Base-by-base conservation (phyloP, 2,329 filamentous ascomycete genomes). In the Penicillium rolfsii region DNA sequence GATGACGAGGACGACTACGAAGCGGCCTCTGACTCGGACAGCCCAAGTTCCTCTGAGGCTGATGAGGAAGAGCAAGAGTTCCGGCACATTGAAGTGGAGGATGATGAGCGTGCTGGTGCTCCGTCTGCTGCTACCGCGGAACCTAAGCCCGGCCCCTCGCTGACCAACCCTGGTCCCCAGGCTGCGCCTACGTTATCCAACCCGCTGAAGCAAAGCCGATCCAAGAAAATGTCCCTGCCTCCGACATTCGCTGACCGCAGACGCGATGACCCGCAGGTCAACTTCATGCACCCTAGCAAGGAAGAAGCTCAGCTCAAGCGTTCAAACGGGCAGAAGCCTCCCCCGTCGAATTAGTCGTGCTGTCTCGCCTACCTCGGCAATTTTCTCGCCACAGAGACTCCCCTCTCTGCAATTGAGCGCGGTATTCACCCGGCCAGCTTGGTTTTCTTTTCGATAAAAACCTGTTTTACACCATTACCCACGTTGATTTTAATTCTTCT, bases 1-100 rank as follows among this genome's bases (percentile, higher is more conserved):
- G 90, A 93, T 75, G 89, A 92, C 71, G 71, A 70, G 35, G 89
- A 89, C 68, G 90, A 92, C 72, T 91, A 90, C 70, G 89, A 90
- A 67, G 88, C 72, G 14, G 77, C 89, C 58, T 91, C 88, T 1
- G 87, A 89, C 49, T 89, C 86, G 0, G 81, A 82, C 46, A 88
- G 86, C 4, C 75, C 79, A 1, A 76, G 74, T 52, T 80, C 80
- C 5, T 82, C 79, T 3, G 78, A 79, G 40, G 76, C 76, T 16
- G 78, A 85, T 40, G 87, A 87, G 28, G 81, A 85, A n/a, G 85
- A 85, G 26, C 73, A 78, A 19, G 73, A 79, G 22, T 77, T 79
- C 52, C 71, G 77, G 36, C 76, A 80, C 58, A 76, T 82, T 52
- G 75, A 81, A 56, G 77, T 82, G 7, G 76, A 78, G 61, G 79